Evolutionary conservation across 371 early-diverging fungal genomes (phyloP).

Genomic region (Mucor velutinosus): DNA sequence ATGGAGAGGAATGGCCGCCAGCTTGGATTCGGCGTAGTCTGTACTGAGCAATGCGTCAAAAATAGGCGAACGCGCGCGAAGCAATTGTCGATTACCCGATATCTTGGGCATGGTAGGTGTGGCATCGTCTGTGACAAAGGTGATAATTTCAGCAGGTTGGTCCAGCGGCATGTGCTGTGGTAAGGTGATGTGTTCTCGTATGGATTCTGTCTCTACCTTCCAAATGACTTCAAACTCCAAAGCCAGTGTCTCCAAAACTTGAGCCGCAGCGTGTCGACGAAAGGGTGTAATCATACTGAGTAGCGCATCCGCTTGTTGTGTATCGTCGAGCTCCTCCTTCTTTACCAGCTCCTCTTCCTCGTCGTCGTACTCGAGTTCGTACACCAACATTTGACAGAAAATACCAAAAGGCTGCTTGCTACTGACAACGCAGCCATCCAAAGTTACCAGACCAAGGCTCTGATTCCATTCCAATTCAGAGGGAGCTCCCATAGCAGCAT

Average conservation of each 20-base stretch:
- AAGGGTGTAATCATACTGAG: slow-evolving; percentile 12
- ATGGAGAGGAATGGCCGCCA: slow-evolving; percentile 20
- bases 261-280: slow-evolving; percentile 33
- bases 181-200: background rate
- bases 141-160: background rate
- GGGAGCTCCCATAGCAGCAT: slow-evolving; percentile 19
- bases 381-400: slow-evolving; percentile 43
- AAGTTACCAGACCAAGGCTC: slow-evolving; percentile 4
- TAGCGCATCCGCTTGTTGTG: background rate
- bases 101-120: background rate
- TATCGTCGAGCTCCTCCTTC: background rate
- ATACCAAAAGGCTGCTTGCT: slow-evolving; percentile 23
- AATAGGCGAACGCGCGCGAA: slow-evolving; percentile 24
- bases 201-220: slow-evolving; percentile 2
- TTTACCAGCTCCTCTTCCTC: background rate
- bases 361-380: slow-evolving; percentile 23
- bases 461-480: slow-evolving; percentile 12
- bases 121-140: slow-evolving; percentile 26
- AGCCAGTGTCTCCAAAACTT: slow-evolving; percentile 32
- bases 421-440: slow-evolving; percentile 7
- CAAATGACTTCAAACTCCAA: background rate
- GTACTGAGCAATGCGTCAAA: slow-evolving; percentile 35
- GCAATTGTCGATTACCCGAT: slow-evolving; percentile 6
- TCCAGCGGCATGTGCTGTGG: background rate
- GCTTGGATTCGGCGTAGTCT: slow-evolving; percentile 24